Conservation (phyloP, 768 basidiomycete genomes). For the Melanogaster broomeanus region DNA sequence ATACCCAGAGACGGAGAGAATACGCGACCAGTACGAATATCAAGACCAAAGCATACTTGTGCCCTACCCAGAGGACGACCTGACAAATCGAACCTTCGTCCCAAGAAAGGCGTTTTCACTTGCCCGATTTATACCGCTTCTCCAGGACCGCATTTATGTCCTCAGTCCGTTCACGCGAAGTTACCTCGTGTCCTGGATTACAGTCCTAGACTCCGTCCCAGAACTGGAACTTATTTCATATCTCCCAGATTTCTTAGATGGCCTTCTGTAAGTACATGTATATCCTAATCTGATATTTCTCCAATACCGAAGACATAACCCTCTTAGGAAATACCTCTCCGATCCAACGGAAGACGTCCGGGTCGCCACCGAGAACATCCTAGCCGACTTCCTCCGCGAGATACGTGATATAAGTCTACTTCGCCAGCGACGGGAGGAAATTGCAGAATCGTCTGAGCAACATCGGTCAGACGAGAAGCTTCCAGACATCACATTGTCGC, state of each 20-base stretch:
- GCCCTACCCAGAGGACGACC: slow-evolving; percentile 54
- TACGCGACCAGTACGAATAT: slow-evolving; percentile 46
- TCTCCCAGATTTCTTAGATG: slow-evolving; percentile 93
- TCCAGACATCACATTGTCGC: slow-evolving; percentile 59
- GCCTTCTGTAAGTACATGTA: slow-evolving; percentile 73
- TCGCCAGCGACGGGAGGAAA: slow-evolving; percentile 63
- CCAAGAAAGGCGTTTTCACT: slow-evolving; percentile 87
- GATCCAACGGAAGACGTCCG: slow-evolving; percentile 95
- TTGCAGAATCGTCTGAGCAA: slow-evolving; percentile 40
- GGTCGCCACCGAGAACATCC: slow-evolving; percentile 84
- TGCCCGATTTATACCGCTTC: slow-evolving; percentile 90
- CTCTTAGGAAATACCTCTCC: slow-evolving; percentile 83
- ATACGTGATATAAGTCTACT: slow-evolving; percentile 83
- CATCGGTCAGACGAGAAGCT: slow-evolving; percentile 52
- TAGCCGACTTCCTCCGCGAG: slow-evolving; percentile 89
- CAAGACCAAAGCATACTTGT: slow-evolving; percentile 61
- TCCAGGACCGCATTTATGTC: slow-evolving; percentile 92
- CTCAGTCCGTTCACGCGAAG: slow-evolving; percentile 94
- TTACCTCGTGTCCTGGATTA: slow-evolving; percentile 97
- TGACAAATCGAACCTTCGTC: slow-evolving; percentile 26
- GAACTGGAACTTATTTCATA: slow-evolving; percentile 94
- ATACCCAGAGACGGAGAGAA: slow-evolving; percentile 76
- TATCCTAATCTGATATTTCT: slow-evolving; percentile 1
- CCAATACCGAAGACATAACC: slow-evolving; percentile 6
- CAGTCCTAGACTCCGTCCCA: slow-evolving; percentile 92